These are phyloP conservation scores for Stentor coeruleus DNA, from an alignment of 73 alveolate species.

Conservation along the genomic window DNA sequence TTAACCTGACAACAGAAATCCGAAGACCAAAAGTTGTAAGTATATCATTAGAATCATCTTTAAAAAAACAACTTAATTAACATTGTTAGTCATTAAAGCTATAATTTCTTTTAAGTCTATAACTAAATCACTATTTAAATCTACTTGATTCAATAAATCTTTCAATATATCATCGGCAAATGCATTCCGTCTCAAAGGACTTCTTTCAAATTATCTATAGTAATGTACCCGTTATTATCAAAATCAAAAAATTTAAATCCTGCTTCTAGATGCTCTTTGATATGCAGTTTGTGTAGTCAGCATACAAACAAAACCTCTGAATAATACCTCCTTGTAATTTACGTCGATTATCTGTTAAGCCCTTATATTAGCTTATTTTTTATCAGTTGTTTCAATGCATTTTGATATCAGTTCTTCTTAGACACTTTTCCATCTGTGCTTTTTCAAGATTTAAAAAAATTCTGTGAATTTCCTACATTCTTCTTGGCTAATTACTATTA, in stretches of 20 bases:
- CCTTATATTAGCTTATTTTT: neutral
- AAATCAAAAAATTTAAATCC: neutral
- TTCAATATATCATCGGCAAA: neutral
- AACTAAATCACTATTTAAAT: neutral
- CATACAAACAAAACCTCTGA: neutral
- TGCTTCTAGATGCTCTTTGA: neutral
- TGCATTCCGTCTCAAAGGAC: neutral
- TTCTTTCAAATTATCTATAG: neutral
- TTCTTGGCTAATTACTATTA: neutral
- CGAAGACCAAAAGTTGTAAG: neutral
- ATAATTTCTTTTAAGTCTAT: constrained; percentile 12
- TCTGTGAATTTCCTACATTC: neutral
- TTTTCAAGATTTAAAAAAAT: too few species aligned
- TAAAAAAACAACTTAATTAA: too few species aligned
- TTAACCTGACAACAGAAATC: neutral
- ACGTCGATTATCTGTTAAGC: neutral
- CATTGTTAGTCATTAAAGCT: neutral
- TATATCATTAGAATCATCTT: too few species aligned
- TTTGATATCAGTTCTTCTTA: neutral
- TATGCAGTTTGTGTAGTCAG: neutral
- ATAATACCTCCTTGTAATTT: too few species aligned
- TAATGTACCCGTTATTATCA: neutral
- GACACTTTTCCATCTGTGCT: neutral
- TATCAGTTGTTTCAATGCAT: neutral
- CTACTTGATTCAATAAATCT: neutral